Conservation (phyloP, 345 rosid species). For the Kandelia obovata region DNA sequence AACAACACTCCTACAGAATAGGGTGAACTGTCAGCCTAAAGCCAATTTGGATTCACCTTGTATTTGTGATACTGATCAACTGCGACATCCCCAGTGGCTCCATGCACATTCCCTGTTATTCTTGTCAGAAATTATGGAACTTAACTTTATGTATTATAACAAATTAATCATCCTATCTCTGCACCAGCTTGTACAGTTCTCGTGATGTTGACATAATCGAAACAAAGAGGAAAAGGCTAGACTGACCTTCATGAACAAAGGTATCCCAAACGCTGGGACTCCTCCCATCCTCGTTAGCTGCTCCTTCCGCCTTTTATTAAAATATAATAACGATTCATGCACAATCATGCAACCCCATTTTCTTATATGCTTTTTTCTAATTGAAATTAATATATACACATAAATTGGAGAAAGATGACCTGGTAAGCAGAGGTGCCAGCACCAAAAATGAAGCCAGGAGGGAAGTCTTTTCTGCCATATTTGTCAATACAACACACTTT, state of each 20-base stretch:
- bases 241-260: constrained; percentile 31
- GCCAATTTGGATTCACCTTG: constrained; percentile 37
- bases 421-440: constrained; percentile 28
- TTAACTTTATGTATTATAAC: neutral
- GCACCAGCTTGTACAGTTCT: neutral
- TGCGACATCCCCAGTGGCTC: constrained; percentile 45
- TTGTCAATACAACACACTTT: constrained; percentile 5
- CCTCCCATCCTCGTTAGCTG: constrained; percentile 46
- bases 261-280: constrained; percentile 46
- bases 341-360: too few species aligned
- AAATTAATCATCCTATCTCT: neutral
- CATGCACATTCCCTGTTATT: constrained; percentile 35
- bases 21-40: neutral
- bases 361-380: too few species aligned
- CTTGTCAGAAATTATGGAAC: neutral
- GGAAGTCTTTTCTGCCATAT: constrained; percentile 23
- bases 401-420: constrained; percentile 5
- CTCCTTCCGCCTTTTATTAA: constrained; percentile 38
- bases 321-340: neutral
- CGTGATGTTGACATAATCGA: neutral
- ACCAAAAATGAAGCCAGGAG: constrained; percentile 12
- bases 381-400: too few species aligned
- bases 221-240: neutral
- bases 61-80: constrained; percentile 59
- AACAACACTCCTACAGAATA: neutral